Evolutionary conservation across 208 protist genomes (phyloP).

Genomic region (Crithidia mellificae): DNA sequence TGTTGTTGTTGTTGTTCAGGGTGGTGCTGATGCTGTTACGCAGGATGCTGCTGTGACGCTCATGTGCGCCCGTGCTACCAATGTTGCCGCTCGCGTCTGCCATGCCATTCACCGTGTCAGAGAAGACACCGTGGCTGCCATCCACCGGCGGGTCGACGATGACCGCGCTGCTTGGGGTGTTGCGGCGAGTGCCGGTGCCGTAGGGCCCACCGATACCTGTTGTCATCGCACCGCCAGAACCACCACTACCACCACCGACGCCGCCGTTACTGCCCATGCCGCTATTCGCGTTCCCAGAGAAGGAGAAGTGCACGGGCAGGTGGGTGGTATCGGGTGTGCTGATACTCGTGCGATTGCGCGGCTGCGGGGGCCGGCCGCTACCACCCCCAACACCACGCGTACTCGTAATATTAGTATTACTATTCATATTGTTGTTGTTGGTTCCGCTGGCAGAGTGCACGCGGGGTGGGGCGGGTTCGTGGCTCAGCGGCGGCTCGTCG

Average conservation of each 20-base stretch:
- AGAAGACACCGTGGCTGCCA: background rate
- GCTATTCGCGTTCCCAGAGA: background rate
- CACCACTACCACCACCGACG: background rate
- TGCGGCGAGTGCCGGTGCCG: slow-evolving; percentile 5
- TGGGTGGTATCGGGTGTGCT: slow-evolving; percentile 11
- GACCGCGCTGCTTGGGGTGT: slow-evolving; percentile 13
- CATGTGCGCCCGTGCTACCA: background rate
- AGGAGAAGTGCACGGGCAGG: slow-evolving; percentile 9
- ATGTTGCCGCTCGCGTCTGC: no score
- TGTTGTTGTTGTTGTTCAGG: background rate
- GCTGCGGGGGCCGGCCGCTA: background rate
- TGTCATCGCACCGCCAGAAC: no score
- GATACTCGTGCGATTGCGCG: background rate
- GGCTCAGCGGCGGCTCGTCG: background rate
- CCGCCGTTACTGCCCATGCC: background rate
- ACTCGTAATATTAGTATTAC: no score
- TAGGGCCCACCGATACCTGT: no score
- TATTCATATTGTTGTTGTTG: background rate
- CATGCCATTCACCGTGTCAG: background rate
- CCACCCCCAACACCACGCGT: no score
- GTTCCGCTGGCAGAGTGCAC: background rate
- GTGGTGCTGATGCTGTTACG: background rate
- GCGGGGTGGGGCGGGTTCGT: slow-evolving; percentile 1
- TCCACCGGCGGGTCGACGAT: slow-evolving; percentile 13
- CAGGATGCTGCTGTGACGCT: slow-evolving; percentile 13